Percentiles rank a stretch among this genome's conserved stretches.
Conservation (phyloP, 176 grass and related monocot genomes). For the Phyllostachys edulis region DNA sequence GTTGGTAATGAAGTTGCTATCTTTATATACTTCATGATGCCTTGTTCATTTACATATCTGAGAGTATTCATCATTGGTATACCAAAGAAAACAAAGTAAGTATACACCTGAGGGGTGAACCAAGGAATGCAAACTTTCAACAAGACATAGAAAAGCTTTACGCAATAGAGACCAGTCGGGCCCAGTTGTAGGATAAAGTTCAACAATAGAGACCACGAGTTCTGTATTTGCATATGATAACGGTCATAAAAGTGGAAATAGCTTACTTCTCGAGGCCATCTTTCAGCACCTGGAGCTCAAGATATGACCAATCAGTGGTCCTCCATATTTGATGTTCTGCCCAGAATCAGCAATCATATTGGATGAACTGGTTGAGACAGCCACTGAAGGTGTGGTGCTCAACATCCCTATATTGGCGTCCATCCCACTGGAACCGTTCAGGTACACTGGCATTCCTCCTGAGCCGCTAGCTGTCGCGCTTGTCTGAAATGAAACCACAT, state of each 20-base stretch:
- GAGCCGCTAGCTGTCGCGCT: constrained; percentile 29
- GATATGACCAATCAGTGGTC: constrained; percentile 58
- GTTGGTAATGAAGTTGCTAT: constrained; percentile 79
- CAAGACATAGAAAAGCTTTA: background rate
- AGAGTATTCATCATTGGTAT: constrained; percentile 24
- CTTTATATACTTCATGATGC: constrained; percentile 98
- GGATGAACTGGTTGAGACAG: constrained; percentile 57
- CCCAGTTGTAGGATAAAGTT: background rate
- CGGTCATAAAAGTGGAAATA: constrained; percentile 15
- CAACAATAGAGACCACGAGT: background rate
- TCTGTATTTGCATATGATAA: background rate
- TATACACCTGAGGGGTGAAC: background rate
- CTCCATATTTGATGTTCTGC: constrained; percentile 59
- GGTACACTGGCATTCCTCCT: constrained; percentile 49
- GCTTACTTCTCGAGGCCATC: constrained; percentile 65
- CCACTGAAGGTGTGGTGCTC: constrained; percentile 55
- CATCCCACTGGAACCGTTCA: constrained; percentile 50
- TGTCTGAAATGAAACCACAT: constrained; percentile 85
- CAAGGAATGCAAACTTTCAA: background rate
- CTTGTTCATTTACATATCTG: constrained; percentile 81
- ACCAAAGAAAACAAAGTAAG: constrained; percentile 16
- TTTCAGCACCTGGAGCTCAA: constrained; percentile 65
- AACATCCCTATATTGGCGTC: constrained; percentile 45
- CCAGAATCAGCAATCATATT: constrained; percentile 38
- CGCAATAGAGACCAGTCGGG: background rate